phyloP scores from a whole-genome alignment of 2,329 filamentous ascomycete genomes.

The Alternaria rosae region DNA sequence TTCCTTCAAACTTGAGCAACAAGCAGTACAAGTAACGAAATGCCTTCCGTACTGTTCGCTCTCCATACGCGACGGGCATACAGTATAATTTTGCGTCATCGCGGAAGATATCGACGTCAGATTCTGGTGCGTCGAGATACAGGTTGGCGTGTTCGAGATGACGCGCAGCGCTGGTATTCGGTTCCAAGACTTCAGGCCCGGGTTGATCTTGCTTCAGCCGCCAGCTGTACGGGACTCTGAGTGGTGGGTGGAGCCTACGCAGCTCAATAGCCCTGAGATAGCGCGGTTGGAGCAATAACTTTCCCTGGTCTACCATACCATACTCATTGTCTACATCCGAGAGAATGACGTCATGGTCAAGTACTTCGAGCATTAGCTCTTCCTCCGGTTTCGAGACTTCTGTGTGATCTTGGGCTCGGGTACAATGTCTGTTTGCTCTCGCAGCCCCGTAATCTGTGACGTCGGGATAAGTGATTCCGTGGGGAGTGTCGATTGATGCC shows the following conservation, averaged over 20 bases:
- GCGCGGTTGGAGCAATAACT: background rate
- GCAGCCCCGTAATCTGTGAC: conserved; percentile 6
- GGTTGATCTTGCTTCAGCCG: background rate
- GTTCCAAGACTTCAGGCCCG: background rate
- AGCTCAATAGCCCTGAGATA: background rate
- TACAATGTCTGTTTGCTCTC: background rate
- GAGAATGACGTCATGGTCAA: background rate
- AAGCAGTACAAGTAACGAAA: conserved; percentile 4
- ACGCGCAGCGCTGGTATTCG: background rate
- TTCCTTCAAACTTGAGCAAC: conserved; percentile 1
- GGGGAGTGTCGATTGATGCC: conserved; percentile 22
- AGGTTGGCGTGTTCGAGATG: background rate
- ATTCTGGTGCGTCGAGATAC: conserved; percentile 6
- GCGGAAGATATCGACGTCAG: conserved; percentile 8
- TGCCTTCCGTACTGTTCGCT: background rate
- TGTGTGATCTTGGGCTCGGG: background rate
- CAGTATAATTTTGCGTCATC: conserved; percentile 7
- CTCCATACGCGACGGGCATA: conserved; percentile 12
- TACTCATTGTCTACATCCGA: background rate
- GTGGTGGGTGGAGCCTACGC: background rate
- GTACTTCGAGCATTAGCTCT: background rate
- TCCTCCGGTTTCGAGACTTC: background rate
- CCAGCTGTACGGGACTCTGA: background rate
- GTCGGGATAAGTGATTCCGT: conserved; percentile 26
- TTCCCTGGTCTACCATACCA: background rate